Base-by-base conservation (phyloP, 148 eudicot genomes). In the Beta vulgaris region DNA sequence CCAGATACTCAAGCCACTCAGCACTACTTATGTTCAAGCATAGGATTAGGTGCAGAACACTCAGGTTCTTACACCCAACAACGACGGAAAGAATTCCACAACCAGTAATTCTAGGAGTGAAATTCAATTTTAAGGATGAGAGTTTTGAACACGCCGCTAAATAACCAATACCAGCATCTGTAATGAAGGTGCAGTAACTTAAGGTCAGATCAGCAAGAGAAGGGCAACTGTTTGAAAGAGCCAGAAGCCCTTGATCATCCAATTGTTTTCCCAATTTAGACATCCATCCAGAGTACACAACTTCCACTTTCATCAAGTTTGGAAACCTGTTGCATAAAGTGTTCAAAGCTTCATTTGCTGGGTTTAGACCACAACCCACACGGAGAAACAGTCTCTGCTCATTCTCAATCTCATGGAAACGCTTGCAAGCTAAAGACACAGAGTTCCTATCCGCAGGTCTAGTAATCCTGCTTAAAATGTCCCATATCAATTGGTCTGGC, bases 1-100 rank as follows among this genome's bases (percentile, higher is more conserved):
- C 98, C 63, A 94, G 87, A 85, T 85, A 91, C 54, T 88, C 97
- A 34, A 94, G 82, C 98, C 98, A 94, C 85, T 90, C 95, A 19
- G 86, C 80, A 31, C 95, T 83, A 29, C 84, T 86, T 26, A 94
- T 71, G 65, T 88, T 90, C 49, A 90, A 72, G 80, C 98, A 94
- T 28, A 87, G 89, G 63, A 79, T 84, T 34, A 94, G 96, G 82
- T 90, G 91, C 39, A 94, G 84, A 12, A 58, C 68, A 31, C 62
- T 83, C 36, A 94, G 80, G 51, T 83, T 86, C 81, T 85, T 94
- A 73, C 97, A 91, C 34, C 93, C 93, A 71, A 85, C 87, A 25
- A 88, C 95, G 23, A 94, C 68, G 7, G 97, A 90, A 15, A 91
- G 78, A 80, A 94, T 82, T 43, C 98, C 98, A 76, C 85, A 88